phyloP scores from a whole-genome alignment of 495 filamentous ascomycete species.

The Penicillium fimorum region DNA sequence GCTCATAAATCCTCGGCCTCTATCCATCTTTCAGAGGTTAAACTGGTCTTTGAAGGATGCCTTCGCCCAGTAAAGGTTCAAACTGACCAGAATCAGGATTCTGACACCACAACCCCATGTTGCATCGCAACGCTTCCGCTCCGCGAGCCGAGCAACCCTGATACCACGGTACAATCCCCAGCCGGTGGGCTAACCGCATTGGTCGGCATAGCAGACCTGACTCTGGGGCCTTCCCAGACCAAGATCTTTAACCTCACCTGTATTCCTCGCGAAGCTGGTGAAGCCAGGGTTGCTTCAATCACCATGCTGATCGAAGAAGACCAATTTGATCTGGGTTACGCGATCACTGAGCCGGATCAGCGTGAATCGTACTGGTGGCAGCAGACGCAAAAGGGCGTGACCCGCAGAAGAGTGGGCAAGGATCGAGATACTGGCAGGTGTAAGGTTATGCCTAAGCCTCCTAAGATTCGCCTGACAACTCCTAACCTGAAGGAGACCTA shows the following conservation, averaged over 20 bases:
- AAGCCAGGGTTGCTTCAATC: constrained; percentile 63
- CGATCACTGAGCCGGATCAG: constrained; percentile 49
- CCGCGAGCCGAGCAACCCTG: constrained; percentile 34
- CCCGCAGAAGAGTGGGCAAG: constrained; percentile 39
- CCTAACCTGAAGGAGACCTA: constrained; percentile 63
- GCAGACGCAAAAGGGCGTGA: constrained; percentile 37
- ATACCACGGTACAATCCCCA: constrained; percentile 40
- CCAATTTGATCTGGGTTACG: constrained; percentile 66
- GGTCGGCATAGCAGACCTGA: constrained; percentile 62
- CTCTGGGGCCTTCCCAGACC: constrained; percentile 63
- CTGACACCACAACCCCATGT: constrained; percentile 24
- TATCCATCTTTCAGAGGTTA: constrained; percentile 61
- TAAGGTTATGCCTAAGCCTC: constrained; percentile 84
- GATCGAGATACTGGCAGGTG: constrained; percentile 38
- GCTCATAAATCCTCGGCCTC: constrained; percentile 62
- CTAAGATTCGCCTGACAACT: constrained; percentile 77
- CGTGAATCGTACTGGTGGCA: constrained; percentile 56
- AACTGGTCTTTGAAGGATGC: constrained; percentile 66
- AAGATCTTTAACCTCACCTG: constrained; percentile 70
- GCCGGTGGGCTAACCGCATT: constrained; percentile 42
- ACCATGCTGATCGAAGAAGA: constrained; percentile 61
- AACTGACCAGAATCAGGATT: constrained; percentile 31
- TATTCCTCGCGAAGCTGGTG: constrained; percentile 76
- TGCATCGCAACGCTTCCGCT: constrained; percentile 34
- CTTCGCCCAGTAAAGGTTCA: constrained; percentile 57